Base-by-base conservation (phyloP, 441 rosid species). In the Biscutella auriculata region DNA sequence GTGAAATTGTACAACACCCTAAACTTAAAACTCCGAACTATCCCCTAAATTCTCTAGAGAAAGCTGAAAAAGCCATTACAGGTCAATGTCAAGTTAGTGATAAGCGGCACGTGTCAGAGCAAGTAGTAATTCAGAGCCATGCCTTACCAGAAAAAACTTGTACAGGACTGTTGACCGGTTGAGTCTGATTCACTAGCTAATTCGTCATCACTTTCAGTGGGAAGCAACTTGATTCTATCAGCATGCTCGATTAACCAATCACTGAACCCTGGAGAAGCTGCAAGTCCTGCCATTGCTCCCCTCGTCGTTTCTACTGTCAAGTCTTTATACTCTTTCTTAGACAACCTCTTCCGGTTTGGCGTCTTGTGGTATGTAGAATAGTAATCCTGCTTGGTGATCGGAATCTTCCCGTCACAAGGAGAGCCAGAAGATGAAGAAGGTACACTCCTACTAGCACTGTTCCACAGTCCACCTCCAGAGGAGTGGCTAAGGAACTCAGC, bases 311-410 rank as follows among this genome's bases (percentile, higher is more conserved):
- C 88, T 46, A 56, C 63, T 8, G 88, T 83, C 39, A 90, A 81
- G 65, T 87, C 88, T 49, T 87, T 82, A 93, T 87, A 87, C 50
- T 89, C 93, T 73, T 75, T 68, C 75, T 83, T 71, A 0, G 96
- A 71, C 58, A 83, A 53, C 73, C 64, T 84, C 81, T 72, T 84
- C 52, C 65, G 56, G 61, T 74, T 76, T 0, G 73, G 76, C 4
- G 77, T 77, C 63, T 56, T 76, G 79, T 93, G 97, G 66, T 76
- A 76, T 30, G 84, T 82, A 6, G 98, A 93, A 42, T 83, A 85
- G 76, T 69, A 82, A 73, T 77, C 73, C 67, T 52, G 73, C 37
- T 45, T 47, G 7, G 56, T 58, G 30, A 63, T 59, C 37, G 55
- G 44, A 28, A 8, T 43, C 36, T 69, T 66, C 41, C 90, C 89